Evolutionary conservation across 1,284 basidiomycete species (phyloP).

Genomic region (Fomitopsis betulina): DNA sequence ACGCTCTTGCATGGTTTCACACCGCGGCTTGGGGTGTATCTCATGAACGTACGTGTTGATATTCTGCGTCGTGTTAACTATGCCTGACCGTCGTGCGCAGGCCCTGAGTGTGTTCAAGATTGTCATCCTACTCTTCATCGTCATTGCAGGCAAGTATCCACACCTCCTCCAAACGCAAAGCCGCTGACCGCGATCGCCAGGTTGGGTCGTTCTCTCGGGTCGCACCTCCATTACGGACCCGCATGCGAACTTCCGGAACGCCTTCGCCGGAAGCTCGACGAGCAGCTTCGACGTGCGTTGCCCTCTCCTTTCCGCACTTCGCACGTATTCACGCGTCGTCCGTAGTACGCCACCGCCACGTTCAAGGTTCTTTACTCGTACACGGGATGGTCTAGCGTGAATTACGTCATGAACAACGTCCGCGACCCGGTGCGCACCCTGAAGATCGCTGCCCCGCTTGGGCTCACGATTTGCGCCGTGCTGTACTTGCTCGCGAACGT

Average conservation of each 20-base stretch:
- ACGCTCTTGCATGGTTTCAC: conserved; percentile 20
- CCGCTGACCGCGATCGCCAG: conserved; percentile 18
- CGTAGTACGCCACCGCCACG: conserved; percentile 48
- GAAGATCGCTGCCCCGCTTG: conserved; percentile 64
- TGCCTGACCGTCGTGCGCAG: conserved; percentile 6
- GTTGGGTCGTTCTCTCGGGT: conserved; percentile 44
- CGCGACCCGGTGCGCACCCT: conserved; percentile 63
- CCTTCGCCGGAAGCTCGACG: conserved; percentile 50
- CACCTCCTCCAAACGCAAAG: conserved; percentile 13
- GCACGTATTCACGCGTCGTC: not conserved
- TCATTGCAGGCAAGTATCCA: conserved; percentile 34
- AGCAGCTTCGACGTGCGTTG: conserved; percentile 59
- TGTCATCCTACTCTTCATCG: conserved; percentile 50
- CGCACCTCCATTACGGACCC: conserved; percentile 40
- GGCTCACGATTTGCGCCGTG: conserved; percentile 47
- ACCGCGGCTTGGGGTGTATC: conserved; percentile 20
- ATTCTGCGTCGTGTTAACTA: not conserved
- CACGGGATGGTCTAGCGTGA: conserved; percentile 29
- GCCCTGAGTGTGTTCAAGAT: conserved; percentile 60
- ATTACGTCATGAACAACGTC: conserved; percentile 53
- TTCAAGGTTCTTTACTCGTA: conserved; percentile 60
- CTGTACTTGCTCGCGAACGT: conserved; percentile 62
- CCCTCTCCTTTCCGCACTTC: not conserved
- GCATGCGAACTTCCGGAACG: conserved; percentile 38
- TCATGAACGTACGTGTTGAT: conserved; percentile 25